phyloP scores from a whole-genome alignment of 2,329 filamentous ascomycete genomes.

The Claviceps humidiphila region DNA sequence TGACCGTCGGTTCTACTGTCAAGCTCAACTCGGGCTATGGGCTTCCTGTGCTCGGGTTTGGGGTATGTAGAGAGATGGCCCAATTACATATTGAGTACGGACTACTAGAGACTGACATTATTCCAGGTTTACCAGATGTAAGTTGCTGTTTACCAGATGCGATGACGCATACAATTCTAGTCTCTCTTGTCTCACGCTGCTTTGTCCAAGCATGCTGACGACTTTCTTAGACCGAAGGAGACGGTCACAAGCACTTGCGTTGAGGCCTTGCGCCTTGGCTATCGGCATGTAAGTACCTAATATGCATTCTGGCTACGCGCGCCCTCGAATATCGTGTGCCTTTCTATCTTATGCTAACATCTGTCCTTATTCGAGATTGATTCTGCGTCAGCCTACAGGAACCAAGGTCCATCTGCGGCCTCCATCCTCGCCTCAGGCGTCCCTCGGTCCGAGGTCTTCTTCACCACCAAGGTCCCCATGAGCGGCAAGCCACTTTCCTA shows the following conservation, averaged over 20 bases:
- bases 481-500: slow-evolving; percentile 35
- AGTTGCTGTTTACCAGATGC: slow-evolving; percentile 8
- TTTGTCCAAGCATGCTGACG: background rate
- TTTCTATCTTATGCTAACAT: background rate
- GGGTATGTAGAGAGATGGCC: slow-evolving; percentile 25
- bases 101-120: background rate
- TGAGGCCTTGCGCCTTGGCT: slow-evolving; percentile 36
- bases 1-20: slow-evolving; percentile 32
- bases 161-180: too few relatives aligned
- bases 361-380: slow-evolving; percentile 28
- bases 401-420: slow-evolving; percentile 35
- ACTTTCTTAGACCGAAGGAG: slow-evolving; percentile 15
- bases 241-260: slow-evolving; percentile 23
- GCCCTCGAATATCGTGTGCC: background rate
- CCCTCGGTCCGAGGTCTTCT: slow-evolving; percentile 37
- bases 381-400: slow-evolving; percentile 37
- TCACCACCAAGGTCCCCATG: slow-evolving; percentile 43
- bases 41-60: slow-evolving; percentile 39
- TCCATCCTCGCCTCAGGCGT: slow-evolving; percentile 29
- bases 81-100: background rate
- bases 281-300: slow-evolving; percentile 31
- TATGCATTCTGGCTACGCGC: background rate
- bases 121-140: slow-evolving; percentile 40
- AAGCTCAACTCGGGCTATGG: slow-evolving; percentile 43
- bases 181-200: background rate